phyloP scores from a whole-genome alignment of 352 stramenopile species.

The Globisporangium ultimum region DNA sequence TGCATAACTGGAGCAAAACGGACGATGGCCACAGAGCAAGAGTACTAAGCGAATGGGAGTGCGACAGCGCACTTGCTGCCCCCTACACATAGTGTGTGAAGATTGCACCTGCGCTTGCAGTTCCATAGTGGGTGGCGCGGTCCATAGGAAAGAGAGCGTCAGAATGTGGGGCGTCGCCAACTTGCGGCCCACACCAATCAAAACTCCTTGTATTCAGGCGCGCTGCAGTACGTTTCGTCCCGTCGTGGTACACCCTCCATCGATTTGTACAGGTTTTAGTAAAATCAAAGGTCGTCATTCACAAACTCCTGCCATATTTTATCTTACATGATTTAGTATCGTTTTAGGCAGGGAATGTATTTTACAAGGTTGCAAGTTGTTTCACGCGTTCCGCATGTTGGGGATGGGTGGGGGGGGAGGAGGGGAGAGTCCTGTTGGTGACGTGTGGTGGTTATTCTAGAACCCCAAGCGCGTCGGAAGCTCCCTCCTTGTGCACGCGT shows the following conservation, averaged over 20 bases:
- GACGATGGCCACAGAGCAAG: not conserved
- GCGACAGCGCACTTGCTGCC: not conserved
- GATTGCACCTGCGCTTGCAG: not conserved
- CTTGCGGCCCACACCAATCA: conserved; percentile 15
- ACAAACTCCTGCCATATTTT: no score
- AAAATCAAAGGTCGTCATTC: not conserved
- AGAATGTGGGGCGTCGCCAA: not conserved
- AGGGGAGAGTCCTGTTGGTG: not conserved
- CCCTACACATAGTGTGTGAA: no score
- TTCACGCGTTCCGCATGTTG: not conserved
- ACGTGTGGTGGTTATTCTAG: conserved; percentile 27
- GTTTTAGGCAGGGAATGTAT: not conserved
- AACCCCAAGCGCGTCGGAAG: conserved; percentile 4
- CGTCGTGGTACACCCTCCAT: not conserved
- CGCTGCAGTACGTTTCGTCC: not conserved
- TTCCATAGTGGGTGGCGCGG: not conserved
- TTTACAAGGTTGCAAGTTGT: not conserved
- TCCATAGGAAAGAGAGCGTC: not conserved
- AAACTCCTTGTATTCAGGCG: conserved; percentile 18
- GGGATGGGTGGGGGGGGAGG: not conserved
- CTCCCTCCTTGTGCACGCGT: not conserved
- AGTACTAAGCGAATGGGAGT: no score
- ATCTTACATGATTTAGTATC: conserved; percentile 4
- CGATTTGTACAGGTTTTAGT: not conserved
- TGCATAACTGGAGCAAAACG: no score